Conservation (phyloP, 1,284 basidiomycete species). For the Tilletia indica region DNA sequence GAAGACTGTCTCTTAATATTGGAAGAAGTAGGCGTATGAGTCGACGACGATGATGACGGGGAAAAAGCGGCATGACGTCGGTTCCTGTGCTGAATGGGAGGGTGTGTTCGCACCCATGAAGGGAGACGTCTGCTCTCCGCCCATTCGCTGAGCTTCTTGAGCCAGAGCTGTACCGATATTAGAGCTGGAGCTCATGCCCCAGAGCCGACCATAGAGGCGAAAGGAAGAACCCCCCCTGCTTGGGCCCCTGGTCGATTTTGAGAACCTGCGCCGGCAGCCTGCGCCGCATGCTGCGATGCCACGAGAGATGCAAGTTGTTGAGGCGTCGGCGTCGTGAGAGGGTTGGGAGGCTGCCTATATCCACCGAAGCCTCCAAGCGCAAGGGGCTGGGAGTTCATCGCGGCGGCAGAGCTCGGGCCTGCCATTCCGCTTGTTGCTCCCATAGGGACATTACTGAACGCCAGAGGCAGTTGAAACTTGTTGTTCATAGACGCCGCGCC, state of each 20-base stretch:
- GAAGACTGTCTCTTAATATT: background rate
- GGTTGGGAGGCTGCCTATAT: background rate
- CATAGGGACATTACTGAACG: too few relatives aligned
- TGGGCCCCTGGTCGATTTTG: background rate
- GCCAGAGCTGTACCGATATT: background rate
- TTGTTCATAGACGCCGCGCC: too few relatives aligned
- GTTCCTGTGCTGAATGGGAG: background rate
- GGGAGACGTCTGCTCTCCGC: conserved; percentile 1
- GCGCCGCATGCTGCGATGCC: conserved; percentile 2
- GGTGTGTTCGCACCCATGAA: conserved; percentile 14
- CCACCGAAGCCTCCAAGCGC: conserved; percentile 4
- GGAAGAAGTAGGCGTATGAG: background rate
- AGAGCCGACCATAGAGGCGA: too few relatives aligned
- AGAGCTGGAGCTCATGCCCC: too few relatives aligned
- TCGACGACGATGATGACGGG: background rate
- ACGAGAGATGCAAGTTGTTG: conserved; percentile 4
- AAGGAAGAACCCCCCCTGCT: too few relatives aligned
- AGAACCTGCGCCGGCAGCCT: background rate
- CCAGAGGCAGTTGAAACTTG: background rate
- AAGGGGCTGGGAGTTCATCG: background rate
- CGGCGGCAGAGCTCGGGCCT: background rate
- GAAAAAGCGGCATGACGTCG: conserved; percentile 5
- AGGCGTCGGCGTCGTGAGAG: background rate
- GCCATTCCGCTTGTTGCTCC: background rate
- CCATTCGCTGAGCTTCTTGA: background rate